Evolutionary conservation across 176 grass and related monocot genomes (phyloP), one percentile per base, ranked within the genome.

Genomic region (Zizania latifolia): DNA sequence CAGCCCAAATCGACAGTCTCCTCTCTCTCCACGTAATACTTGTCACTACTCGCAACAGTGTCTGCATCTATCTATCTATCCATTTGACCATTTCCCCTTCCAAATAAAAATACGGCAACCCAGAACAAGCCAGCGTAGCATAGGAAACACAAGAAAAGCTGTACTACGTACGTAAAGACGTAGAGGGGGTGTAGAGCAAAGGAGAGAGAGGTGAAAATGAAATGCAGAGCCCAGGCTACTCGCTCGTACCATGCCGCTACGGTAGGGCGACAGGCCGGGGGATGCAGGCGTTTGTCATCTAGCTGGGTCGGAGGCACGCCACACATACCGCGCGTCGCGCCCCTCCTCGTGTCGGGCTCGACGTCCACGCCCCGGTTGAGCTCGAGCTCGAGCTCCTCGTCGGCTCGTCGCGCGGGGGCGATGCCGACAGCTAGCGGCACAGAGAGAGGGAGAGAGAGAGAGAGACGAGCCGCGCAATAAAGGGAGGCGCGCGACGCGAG

Each of bases 381-480:
- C 12, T 29, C 74, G 41, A 11, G 35, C 33, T 38, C 34, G n/a
- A n/a, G n/a, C 39, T 16, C 3, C 14, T 12, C 38, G 3, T 45
- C 19, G 34, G 19, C 19, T 14, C 28, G 24, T 27, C 37, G 41
- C 72, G 72, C 33, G 0, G 3, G 36, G 3, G 31, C 57, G 28
- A 51, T 23, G 16, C 16, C 56, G 79, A 60, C 79, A 82, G 48
- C 43, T 8, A n/a, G 62, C 70, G 68, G 75, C 9, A 8, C n/a
- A 4, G 19, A 65, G 35, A 2, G 34, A 65, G 58, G 2, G 24
- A 61, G 58, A 6, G 34, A 15, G 11, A 65, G 65, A 33, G 68
- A 72, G 73, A 33, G 48, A 78, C 80, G 74, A 78, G 67, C 74
- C 60, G 51, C 38, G 85, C 56, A 79, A 75, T 83, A 88, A 88